Evolutionary conservation across 2,329 filamentous ascomycete species (phyloP), one percentile per base, ranked within the genome.

Genomic region (Penicillium crustosum): DNA sequence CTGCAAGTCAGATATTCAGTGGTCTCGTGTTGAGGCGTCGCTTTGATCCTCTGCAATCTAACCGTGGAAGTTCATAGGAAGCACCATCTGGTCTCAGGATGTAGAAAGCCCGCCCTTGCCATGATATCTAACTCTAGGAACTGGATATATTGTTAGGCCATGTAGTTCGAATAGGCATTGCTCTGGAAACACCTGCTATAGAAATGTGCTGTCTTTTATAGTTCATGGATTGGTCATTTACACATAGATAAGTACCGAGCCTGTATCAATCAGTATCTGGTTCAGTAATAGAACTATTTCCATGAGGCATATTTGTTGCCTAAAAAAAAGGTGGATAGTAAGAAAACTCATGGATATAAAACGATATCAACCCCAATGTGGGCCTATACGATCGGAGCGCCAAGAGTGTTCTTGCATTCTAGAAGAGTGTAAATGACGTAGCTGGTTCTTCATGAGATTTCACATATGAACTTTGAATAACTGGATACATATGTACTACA

Each of bases 341-440:
- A 15, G 41, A 13, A 21, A 45, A 12, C 9, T 27, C 7, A 17
- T 27, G 21, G 10, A 29, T 45, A 31, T 17, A 31, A 17, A 12
- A 17, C 25, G 48, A 42, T 51, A 23, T 31, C 27, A 45, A 45
- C 23, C 10, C 17, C 27, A 39, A 19, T 9, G 36, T 42, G 49
- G 49, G 23, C 36, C 49, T 13, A 2, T 33, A 35, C 12, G 25
- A 52, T 52, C 49, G 49, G 47, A 49, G 47, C 6, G 49, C 49
- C 49, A 51, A 51, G 49, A 51, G 23, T 31, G 19, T 43, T 17
- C 31, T 33, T 29, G 27, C 17, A 21, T 43, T 51, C 38, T 43
- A 51, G 49, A 51, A 43, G 12, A 25, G 15, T 9, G 15, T 9
- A 33, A 33, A 52, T 52, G 49, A 52, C 49, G 49, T 52, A 52